Evolutionary conservation across 495 filamentous ascomycete genomes (phyloP).

Genomic region (Hypoxylon cercidicola): DNA sequence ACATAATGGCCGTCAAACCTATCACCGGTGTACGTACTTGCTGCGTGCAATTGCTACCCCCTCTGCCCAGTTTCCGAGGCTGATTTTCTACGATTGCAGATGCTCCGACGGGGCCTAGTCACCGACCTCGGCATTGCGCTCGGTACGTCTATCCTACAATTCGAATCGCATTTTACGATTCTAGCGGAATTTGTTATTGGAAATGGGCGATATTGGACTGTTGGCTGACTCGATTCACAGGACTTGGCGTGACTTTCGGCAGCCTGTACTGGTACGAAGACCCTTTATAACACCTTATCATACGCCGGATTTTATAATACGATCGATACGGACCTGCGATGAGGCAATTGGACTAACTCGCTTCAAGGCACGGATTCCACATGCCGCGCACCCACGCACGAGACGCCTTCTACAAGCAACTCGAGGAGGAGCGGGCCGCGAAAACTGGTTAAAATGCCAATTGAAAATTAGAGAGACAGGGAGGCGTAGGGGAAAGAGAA

Average conservation of each 20-base stretch:
- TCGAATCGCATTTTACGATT: not conserved
- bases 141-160: slow-evolving; percentile 47
- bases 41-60: slow-evolving; percentile 26
- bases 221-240: slow-evolving; percentile 41
- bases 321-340: not conserved
- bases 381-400: slow-evolving; percentile 60
- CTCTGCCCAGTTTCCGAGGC: slow-evolving; percentile 1
- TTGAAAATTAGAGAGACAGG: slow-evolving; percentile 6
- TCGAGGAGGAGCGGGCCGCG: slow-evolving; percentile 59
- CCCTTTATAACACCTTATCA: slow-evolving; percentile 1
- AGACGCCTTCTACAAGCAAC: slow-evolving; percentile 58
- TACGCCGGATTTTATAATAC: not conserved
- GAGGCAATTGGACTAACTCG: slow-evolving; percentile 28
- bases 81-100: slow-evolving; percentile 46
- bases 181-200: not conserved
- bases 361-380: slow-evolving; percentile 62
- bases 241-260: slow-evolving; percentile 55
- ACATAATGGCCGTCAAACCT: slow-evolving; percentile 56
- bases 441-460: slow-evolving; percentile 29
- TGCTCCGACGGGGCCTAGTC: slow-evolving; percentile 62
- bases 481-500: not conserved
- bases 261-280: slow-evolving; percentile 59
- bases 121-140: slow-evolving; percentile 56
- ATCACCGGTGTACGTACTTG: slow-evolving; percentile 54
- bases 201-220: not conserved